These are phyloP conservation scores for Sphagnum contortum DNA, from an alignment of 225 moss, liverwort and hornwort species.

Conservation along the genomic window DNA sequence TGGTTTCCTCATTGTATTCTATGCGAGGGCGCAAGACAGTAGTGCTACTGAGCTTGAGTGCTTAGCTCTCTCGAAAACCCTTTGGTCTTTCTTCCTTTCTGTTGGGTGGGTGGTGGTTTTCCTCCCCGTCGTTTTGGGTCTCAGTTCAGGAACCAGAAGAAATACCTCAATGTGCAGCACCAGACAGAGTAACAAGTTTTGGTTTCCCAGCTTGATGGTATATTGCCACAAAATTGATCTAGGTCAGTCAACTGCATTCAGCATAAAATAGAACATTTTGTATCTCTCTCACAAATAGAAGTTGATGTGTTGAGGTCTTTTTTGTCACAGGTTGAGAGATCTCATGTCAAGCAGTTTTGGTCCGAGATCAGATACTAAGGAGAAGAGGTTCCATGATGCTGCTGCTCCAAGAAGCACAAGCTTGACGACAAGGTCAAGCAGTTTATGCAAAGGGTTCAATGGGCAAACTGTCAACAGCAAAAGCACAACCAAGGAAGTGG, in stretches of 20 bases:
- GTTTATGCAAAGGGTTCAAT: slow-evolving; percentile 37
- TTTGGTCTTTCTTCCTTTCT: too few species aligned
- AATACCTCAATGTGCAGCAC: background rate
- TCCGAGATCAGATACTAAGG: slow-evolving; percentile 26
- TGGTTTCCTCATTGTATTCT: background rate
- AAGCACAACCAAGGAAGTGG: slow-evolving; percentile 37
- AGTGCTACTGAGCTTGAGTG: background rate
- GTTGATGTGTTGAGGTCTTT: slow-evolving; percentile 4
- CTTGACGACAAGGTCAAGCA: slow-evolving; percentile 27
- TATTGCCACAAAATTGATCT: background rate
- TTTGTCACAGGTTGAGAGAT: slow-evolving; percentile 14
- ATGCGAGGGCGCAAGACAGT: background rate
- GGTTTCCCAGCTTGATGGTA: background rate
- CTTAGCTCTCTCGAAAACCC: too few species aligned
- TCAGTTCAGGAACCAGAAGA: too few species aligned
- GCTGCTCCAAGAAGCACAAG: slow-evolving; percentile 33
- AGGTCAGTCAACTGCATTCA: background rate
- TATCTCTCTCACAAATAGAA: background rate
- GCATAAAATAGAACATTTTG: background rate
- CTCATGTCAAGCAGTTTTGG: slow-evolving; percentile 26
- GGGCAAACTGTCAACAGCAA: slow-evolving; percentile 33
- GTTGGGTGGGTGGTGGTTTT: too few species aligned
- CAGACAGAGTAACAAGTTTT: background rate
- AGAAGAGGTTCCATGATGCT: slow-evolving; percentile 32
- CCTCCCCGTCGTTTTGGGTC: too few species aligned